phyloP scores from a whole-genome alignment of 2,329 filamentous ascomycete genomes.

The Triangularia verruculosa region DNA sequence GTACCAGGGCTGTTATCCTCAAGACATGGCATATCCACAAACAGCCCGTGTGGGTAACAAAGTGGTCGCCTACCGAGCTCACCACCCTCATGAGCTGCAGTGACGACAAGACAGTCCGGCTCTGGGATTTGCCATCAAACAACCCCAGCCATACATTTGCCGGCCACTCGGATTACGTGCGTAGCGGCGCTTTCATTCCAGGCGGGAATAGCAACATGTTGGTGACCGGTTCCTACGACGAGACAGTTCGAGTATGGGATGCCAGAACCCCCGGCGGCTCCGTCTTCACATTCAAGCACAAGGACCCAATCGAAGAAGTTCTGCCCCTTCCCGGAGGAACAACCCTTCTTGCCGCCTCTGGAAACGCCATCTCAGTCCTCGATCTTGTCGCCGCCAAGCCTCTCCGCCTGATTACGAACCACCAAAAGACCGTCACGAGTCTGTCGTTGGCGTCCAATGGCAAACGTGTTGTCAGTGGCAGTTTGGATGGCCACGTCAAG shows the following conservation, averaged over 20 bases:
- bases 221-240: slow-evolving; percentile 90
- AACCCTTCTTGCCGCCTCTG: slow-evolving; percentile 78
- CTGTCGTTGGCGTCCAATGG: slow-evolving; percentile 79
- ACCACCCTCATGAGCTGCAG: slow-evolving; percentile 85
- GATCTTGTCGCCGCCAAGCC: slow-evolving; percentile 90
- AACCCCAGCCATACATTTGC: slow-evolving; percentile 73
- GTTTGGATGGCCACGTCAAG: slow-evolving; percentile 93
- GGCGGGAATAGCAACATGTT: slow-evolving; percentile 67
- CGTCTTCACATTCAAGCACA: slow-evolving; percentile 93
- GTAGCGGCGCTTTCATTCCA: slow-evolving; percentile 82
- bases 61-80: slow-evolving; percentile 85
- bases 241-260: slow-evolving; percentile 92
- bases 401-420: slow-evolving; percentile 81
- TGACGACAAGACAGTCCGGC: slow-evolving; percentile 86
- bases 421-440: slow-evolving; percentile 95
- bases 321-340: slow-evolving; percentile 83
- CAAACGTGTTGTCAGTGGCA: slow-evolving; percentile 78
- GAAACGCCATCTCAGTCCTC: slow-evolving; percentile 83
- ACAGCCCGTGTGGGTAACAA: slow-evolving; percentile 88
- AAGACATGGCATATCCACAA: slow-evolving; percentile 95
- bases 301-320: slow-evolving; percentile 84
- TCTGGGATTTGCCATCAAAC: slow-evolving; percentile 90
- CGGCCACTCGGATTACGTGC: slow-evolving; percentile 90
- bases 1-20: slow-evolving; percentile 76
- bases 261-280: slow-evolving; percentile 64